A percentile compares a stretch with the other conserved stretches of the same genome.
Conservation (phyloP, 2,329 filamentous ascomycete species). For the Fusarium sp. region DNA sequence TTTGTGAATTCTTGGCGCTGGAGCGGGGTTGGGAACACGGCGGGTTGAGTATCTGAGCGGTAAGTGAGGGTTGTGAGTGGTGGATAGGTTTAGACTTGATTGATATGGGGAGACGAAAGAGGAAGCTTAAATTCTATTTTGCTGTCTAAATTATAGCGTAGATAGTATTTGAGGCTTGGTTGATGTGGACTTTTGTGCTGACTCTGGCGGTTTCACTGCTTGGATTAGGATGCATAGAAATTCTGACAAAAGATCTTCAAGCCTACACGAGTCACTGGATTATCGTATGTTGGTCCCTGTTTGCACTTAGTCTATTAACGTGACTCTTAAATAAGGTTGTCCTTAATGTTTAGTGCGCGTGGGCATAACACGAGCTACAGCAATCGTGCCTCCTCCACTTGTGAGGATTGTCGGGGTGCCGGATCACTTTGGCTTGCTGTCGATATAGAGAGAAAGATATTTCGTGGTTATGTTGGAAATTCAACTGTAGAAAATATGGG, state of each 20-base stretch:
- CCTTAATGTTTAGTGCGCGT: too few relatives aligned
- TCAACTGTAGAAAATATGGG: fast-evolving
- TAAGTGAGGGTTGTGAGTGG: background rate
- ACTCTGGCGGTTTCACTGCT: background rate
- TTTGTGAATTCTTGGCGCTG: slow-evolving; percentile 29
- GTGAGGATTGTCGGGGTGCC: fast-evolving
- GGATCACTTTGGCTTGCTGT: too few relatives aligned
- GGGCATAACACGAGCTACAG: background rate
- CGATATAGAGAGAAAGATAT: fast-evolving
- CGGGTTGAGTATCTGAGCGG: background rate
- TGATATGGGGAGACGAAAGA: background rate
- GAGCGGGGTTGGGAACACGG: slow-evolving; percentile 15
- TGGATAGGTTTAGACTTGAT: background rate
- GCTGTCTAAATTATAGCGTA: background rate
- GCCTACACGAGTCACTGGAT: background rate
- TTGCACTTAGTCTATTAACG: background rate
- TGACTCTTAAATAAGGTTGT: background rate
- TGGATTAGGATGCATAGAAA: background rate
- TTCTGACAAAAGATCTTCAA: background rate
- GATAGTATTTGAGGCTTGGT: background rate
- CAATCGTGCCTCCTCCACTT: background rate
- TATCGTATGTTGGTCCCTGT: background rate
- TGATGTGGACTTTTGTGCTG: background rate
- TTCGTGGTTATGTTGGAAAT: fast-evolving
- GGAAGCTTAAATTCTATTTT: background rate